Evolutionary conservation across 345 rosid species (phyloP).

Genomic region (Eucalyptus curtisii): DNA sequence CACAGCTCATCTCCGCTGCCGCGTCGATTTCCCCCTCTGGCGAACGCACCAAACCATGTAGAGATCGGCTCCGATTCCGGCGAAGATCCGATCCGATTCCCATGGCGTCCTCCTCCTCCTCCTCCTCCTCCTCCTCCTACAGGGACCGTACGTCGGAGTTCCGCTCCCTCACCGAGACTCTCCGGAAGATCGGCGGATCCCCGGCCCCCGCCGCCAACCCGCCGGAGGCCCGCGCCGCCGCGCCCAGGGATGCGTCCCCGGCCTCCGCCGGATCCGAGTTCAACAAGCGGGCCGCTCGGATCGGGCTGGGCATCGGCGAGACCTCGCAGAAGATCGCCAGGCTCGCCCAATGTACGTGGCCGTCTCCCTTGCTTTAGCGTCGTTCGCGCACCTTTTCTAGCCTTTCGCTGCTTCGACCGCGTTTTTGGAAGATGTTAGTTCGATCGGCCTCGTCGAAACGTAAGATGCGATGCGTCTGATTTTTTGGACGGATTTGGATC

Average conservation of each 20-base stretch:
- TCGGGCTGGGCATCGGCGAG: constrained; percentile 54
- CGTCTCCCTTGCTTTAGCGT: neutral
- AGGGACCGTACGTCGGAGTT: constrained; percentile 87
- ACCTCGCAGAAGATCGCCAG: constrained; percentile 61
- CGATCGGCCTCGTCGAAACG: neutral
- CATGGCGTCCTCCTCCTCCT: constrained; percentile 21
- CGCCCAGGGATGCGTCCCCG: constrained; percentile 13
- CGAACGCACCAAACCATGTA: neutral
- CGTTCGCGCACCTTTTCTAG: neutral
- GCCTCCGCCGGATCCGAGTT: constrained; percentile 67
- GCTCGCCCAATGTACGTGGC: constrained; percentile 48
- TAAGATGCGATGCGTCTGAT: neutral
- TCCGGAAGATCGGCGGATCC: constrained; percentile 57
- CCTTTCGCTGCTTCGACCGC: neutral
- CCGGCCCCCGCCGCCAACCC: constrained; percentile 5
- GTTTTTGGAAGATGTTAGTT: neutral
- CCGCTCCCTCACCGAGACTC: constrained; percentile 50
- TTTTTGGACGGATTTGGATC: neutral
- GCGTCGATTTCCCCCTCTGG: neutral
- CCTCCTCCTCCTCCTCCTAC: constrained; percentile 9
- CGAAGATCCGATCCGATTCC: neutral
- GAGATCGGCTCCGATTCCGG: neutral
- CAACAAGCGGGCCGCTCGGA: constrained; percentile 64
- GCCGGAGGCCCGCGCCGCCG: neutral
- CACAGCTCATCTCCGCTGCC: neutral